These are phyloP conservation scores for Pseudonitzschia delicatissima DNA, from an alignment of 108 stramenopile species.

Conservation along the genomic window DNA sequence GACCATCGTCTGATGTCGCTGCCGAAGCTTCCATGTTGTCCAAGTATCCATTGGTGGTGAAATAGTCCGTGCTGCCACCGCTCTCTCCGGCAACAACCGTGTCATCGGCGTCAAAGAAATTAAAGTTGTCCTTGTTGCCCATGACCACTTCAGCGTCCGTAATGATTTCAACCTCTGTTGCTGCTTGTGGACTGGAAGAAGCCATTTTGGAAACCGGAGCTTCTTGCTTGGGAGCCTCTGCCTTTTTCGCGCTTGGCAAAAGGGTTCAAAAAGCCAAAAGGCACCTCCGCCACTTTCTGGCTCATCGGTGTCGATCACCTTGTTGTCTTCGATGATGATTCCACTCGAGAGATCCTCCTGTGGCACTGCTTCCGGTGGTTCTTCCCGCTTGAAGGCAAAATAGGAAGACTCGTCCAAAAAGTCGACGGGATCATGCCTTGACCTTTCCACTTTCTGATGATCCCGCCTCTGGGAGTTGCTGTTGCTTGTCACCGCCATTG, in stretches of 20 bases:
- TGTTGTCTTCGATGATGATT: not conserved
- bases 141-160: not conserved
- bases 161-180: not conserved
- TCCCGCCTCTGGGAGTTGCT: not conserved
- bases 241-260: not conserved
- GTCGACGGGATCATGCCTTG: slow-evolving; percentile 14
- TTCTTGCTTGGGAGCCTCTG: not conserved
- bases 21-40: not conserved
- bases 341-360: not conserved
- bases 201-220: not conserved
- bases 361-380: not conserved
- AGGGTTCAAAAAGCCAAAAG: not conserved
- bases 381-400: slow-evolving; percentile 17
- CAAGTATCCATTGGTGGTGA: not conserved
- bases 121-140: slow-evolving; percentile 5
- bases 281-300: not conserved
- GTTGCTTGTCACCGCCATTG: not conserved
- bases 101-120: slow-evolving; percentile 7
- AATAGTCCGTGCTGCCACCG: not conserved
- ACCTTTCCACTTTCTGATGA: not conserved
- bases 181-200: not conserved
- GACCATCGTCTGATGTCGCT: slow-evolving; percentile 12
- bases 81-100: slow-evolving; percentile 4
- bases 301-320: not conserved
- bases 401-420: slow-evolving; percentile 7